Evolutionary conservation across 2,329 filamentous ascomycete species (phyloP).

Genomic region (Apiospora koreana): DNA sequence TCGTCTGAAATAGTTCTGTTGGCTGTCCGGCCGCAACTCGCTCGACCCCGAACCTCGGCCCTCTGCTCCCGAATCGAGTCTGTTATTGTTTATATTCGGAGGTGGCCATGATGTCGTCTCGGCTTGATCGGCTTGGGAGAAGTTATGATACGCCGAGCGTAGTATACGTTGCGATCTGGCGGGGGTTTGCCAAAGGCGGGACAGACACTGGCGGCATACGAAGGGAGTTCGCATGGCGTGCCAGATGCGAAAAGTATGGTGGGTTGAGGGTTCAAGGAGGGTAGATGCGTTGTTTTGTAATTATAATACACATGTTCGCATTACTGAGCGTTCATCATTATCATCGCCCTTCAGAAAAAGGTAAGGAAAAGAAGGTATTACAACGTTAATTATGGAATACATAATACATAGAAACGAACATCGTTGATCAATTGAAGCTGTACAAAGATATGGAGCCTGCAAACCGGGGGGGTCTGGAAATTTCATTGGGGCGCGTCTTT

Average conservation of each 20-base stretch:
- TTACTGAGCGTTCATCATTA: neutral
- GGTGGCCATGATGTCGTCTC: neutral
- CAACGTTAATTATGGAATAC: neutral
- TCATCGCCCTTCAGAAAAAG: neutral
- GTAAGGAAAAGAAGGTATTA: neutral
- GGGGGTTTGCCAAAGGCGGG: constrained; percentile 22
- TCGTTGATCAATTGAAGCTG: no score
- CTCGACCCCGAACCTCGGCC: neutral
- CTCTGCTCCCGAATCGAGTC: neutral
- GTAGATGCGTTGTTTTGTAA: neutral
- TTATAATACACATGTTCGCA: constrained; percentile 6
- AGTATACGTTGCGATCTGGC: constrained; percentile 11
- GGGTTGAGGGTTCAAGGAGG: neutral
- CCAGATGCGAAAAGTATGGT: neutral
- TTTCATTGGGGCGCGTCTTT: constrained; percentile 9
- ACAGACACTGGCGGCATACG: constrained; percentile 31
- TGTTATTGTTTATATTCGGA: neutral
- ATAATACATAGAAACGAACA: neutral
- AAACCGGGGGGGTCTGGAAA: constrained; percentile 8
- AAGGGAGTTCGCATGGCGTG: constrained; percentile 29
- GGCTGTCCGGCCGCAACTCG: neutral
- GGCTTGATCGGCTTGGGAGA: constrained; percentile 16
- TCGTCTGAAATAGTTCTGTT: neutral
- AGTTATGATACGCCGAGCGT: constrained; percentile 15
- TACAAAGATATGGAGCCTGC: neutral